Evolutionary conservation across 345 rosid genomes (phyloP).

Genomic region (Eucalyptus pumila): DNA sequence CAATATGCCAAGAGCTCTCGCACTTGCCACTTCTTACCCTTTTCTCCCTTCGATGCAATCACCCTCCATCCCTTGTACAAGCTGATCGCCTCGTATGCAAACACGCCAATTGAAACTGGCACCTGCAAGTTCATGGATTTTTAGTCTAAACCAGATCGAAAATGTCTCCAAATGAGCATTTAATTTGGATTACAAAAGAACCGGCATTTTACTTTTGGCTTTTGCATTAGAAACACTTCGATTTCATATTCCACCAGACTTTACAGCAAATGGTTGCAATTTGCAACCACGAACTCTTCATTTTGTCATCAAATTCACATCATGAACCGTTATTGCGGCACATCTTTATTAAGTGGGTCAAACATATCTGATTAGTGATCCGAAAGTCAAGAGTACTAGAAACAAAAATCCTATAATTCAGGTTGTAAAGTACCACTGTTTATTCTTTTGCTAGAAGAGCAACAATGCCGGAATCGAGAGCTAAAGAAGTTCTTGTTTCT

Average conservation of each 20-base stretch:
- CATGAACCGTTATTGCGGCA: not conserved
- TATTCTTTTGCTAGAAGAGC: not conserved
- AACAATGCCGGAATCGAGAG: not conserved
- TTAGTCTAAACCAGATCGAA: not conserved
- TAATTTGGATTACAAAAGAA: not conserved
- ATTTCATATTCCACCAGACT: not conserved
- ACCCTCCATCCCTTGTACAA: constrained; percentile 16
- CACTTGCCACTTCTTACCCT: not conserved
- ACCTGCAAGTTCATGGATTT: not conserved
- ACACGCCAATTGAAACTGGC: constrained; percentile 6
- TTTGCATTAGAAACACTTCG: not conserved
- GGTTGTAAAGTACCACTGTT: not conserved
- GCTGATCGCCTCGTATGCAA: constrained; percentile 9
- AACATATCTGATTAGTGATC: not conserved
- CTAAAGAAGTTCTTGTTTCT: not conserved
- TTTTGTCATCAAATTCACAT: not conserved
- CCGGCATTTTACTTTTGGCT: not conserved
- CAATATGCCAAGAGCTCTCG: not conserved
- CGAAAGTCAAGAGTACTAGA: accelerated
- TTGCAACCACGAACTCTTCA: not conserved
- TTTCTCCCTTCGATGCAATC: constrained; percentile 15
- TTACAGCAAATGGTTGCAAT: not conserved
- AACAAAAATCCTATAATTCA: not conserved
- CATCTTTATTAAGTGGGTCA: not conserved
- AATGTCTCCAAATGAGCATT: not conserved